Evolutionary conservation across 768 basidiomycete genomes (phyloP).

Genomic region (Suillus plorans): DNA sequence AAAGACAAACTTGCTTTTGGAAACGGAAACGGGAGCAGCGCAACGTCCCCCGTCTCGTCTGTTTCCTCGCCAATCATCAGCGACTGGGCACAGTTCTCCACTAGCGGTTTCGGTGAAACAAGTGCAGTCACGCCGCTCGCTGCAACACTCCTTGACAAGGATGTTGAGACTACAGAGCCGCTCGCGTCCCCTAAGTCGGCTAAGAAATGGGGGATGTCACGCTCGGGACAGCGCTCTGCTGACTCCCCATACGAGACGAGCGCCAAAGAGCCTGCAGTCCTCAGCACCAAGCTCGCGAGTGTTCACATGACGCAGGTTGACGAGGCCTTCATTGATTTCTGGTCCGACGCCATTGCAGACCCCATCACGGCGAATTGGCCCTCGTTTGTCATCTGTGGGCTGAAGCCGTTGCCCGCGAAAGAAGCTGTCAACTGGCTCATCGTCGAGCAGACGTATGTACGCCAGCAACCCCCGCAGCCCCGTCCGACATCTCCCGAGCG

Average conservation of each 20-base stretch:
- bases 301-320: slow-evolving; percentile 56
- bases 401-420: slow-evolving; percentile 39
- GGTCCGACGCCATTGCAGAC: slow-evolving; percentile 73
- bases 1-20: slow-evolving; percentile 3
- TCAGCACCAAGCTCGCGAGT: slow-evolving; percentile 41
- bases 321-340: slow-evolving; percentile 83
- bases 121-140: slow-evolving; percentile 41
- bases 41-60: slow-evolving; percentile 29
- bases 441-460: slow-evolving; percentile 59
- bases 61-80: slow-evolving; percentile 26
- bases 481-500: slow-evolving; percentile 27
- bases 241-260: slow-evolving; percentile 15
- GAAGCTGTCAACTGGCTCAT: slow-evolving; percentile 60
- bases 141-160: slow-evolving; percentile 56
- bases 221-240: slow-evolving; percentile 20
- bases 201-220: slow-evolving; percentile 32
- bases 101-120: slow-evolving; percentile 57
- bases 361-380: slow-evolving; percentile 67
- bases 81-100: slow-evolving; percentile 73
- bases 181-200: slow-evolving; percentile 33
- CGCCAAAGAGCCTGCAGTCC: slow-evolving; percentile 13
- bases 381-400: slow-evolving; percentile 66
- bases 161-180: slow-evolving; percentile 55
- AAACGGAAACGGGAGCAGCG: slow-evolving; percentile 21
- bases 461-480: slow-evolving; percentile 31